A percentile compares a stretch with the other conserved stretches of the same genome.
These are phyloP conservation scores for Claviceps digitariae DNA, from an alignment of 2,329 filamentous ascomycete species.

Conservation along the genomic window DNA sequence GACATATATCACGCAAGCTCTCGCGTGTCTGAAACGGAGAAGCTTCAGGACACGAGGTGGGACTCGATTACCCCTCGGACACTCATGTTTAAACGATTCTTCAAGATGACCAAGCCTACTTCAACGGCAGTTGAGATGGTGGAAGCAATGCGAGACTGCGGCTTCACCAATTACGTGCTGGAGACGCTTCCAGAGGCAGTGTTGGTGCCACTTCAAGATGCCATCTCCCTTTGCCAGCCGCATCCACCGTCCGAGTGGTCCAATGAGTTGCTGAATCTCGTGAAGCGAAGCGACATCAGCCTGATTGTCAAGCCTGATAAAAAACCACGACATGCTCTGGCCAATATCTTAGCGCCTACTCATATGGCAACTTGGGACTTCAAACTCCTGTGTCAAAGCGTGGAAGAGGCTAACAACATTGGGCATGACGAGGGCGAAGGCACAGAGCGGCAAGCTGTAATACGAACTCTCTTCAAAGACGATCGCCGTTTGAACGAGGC, in stretches of 20 bases:
- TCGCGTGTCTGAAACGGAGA: slow-evolving; percentile 21
- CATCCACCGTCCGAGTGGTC: slow-evolving; percentile 68
- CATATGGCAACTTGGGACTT: slow-evolving; percentile 62
- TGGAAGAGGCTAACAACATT: slow-evolving; percentile 44
- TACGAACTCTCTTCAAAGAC: slow-evolving; percentile 77
- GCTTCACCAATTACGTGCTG: slow-evolving; percentile 52
- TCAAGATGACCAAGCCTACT: slow-evolving; percentile 39
- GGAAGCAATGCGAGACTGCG: slow-evolving; percentile 58
- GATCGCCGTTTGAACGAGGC: slow-evolving; percentile 85
- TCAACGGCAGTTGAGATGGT: slow-evolving; percentile 50
- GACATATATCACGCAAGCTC: slow-evolving; percentile 30
- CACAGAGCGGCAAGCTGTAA: slow-evolving; percentile 69
- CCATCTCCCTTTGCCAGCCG: slow-evolving; percentile 73
- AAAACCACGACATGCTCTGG: slow-evolving; percentile 16
- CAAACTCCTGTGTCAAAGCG: slow-evolving; percentile 58
- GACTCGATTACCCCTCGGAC: slow-evolving; percentile 49
- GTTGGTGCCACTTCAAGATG: slow-evolving; percentile 67
- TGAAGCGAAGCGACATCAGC: slow-evolving; percentile 71
- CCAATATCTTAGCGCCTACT: slow-evolving; percentile 37
- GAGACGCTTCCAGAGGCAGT: slow-evolving; percentile 78
- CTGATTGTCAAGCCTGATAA: slow-evolving; percentile 40
- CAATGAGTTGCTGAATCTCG: slow-evolving; percentile 54
- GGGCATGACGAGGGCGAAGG: slow-evolving; percentile 69
- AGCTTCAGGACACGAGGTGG: slow-evolving; percentile 27
- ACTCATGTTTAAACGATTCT: slow-evolving; percentile 54